A percentile compares a stretch with the other conserved stretches of the same genome.
These are phyloP conservation scores for Sporothrix inflata DNA, from an alignment of 2,329 filamentous ascomycete genomes.

Conservation along the genomic window DNA sequence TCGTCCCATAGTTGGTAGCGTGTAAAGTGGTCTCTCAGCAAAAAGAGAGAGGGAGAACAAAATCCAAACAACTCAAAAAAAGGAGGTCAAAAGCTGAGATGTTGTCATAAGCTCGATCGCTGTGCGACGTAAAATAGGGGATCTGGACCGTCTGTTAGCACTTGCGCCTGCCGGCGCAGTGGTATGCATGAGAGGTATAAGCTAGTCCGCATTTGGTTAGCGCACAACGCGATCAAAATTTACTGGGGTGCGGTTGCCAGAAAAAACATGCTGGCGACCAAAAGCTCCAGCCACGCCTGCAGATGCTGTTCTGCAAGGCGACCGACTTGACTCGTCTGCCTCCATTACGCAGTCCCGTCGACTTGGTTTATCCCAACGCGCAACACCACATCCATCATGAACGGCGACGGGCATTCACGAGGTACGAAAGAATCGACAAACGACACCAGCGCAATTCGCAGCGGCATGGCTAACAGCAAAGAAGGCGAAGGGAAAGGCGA, in stretches of 20 bases:
- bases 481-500: slow-evolving; percentile 47
- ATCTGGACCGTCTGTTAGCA: not conserved
- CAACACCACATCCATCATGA: slow-evolving; percentile 32
- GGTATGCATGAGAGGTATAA: not conserved
- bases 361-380: not conserved
- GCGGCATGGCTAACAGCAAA: slow-evolving; percentile 22
- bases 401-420: slow-evolving; percentile 32
- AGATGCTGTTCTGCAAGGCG: not conserved
- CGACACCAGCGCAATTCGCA: not conserved
- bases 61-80: not conserved
- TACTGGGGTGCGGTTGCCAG: slow-evolving; percentile 14
- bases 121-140: slow-evolving; percentile 20
- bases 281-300: slow-evolving; percentile 26
- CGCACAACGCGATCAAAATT: slow-evolving; percentile 37
- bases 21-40: not conserved
- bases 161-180: not conserved
- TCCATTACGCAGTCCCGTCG: not conserved
- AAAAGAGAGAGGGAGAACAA: not conserved
- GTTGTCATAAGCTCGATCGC: not conserved
- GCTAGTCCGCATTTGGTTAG: slow-evolving; percentile 45
- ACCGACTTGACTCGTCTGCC: not conserved
- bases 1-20: not conserved
- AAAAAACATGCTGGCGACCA: slow-evolving; percentile 21
- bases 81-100: not conserved
- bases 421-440: slow-evolving; percentile 15